phyloP scores from a whole-genome alignment of 768 basidiomycete genomes.

The Pisolithus tinctorius region DNA sequence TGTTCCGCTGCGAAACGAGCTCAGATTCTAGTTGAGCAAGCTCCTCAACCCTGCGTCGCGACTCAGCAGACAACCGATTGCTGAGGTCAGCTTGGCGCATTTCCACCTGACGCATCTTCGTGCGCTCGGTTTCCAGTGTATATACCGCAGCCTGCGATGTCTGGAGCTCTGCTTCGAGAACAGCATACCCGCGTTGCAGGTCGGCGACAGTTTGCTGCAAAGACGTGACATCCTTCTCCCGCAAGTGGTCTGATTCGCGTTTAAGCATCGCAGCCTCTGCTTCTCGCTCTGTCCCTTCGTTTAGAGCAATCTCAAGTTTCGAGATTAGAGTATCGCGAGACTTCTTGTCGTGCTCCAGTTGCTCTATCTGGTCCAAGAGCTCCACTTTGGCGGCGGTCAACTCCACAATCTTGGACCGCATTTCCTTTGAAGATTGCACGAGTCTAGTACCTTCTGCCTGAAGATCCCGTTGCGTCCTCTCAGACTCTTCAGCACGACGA shows the following conservation, averaged over 20 bases:
- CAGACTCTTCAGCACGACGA: conserved; percentile 69
- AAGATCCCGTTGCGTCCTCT: conserved; percentile 61
- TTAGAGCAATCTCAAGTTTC: conserved; percentile 53
- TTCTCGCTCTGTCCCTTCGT: conserved; percentile 46
- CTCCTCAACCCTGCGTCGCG: conserved; percentile 48
- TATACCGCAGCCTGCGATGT: conserved; percentile 45
- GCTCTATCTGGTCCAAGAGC: conserved; percentile 56
- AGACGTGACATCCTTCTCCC: conserved; percentile 47
- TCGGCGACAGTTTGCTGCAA: conserved; percentile 48
- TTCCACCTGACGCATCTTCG: conserved; percentile 49
- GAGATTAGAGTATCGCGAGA: conserved; percentile 52
- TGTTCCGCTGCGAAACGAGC: conserved; percentile 39
- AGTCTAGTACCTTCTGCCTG: conserved; percentile 74
- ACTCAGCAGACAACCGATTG: conserved; percentile 41
- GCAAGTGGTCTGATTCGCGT: conserved; percentile 37
- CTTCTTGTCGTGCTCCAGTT: conserved; percentile 46
- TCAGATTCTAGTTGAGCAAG: conserved; percentile 45
- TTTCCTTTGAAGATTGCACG: conserved; percentile 77
- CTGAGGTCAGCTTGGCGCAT: conserved; percentile 51
- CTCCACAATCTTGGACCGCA: conserved; percentile 80
- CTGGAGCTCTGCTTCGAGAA: conserved; percentile 59
- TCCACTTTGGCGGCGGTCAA: conserved; percentile 68
- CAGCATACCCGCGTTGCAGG: conserved; percentile 53
- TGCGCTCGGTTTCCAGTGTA: conserved; percentile 61
- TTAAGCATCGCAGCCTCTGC: conserved; percentile 40